Evolutionary conservation across 768 basidiomycete species (phyloP).

Genomic region (Psilocybe tampanensis): DNA sequence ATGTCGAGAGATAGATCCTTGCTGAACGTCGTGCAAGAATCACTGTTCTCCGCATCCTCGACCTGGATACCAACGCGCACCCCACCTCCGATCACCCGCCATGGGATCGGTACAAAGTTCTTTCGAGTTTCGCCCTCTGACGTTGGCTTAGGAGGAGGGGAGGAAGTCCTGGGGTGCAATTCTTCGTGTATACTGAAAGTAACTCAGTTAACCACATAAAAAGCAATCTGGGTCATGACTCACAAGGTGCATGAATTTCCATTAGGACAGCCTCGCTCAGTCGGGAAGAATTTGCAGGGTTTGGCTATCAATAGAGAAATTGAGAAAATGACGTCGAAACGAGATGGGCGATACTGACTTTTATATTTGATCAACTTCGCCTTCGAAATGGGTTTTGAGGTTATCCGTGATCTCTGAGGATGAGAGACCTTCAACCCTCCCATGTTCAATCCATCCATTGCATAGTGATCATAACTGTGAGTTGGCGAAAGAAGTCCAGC

Average conservation of each 20-base stretch:
- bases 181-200: conserved; percentile 48
- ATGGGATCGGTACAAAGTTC: conserved; percentile 65
- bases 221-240: conserved; percentile 24
- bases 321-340: background rate
- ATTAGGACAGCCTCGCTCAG: conserved; percentile 49
- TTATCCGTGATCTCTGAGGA: conserved; percentile 16
- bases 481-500: conserved; percentile 14
- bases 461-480: conserved; percentile 20
- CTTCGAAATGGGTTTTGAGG: conserved; percentile 28
- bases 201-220: conserved; percentile 1
- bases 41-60: conserved; percentile 15
- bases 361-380: conserved; percentile 42
- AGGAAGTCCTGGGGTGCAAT: conserved; percentile 16
- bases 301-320: conserved; percentile 44
- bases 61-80: conserved; percentile 58
- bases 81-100: conserved; percentile 80
- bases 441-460: conserved; percentile 5
- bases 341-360: conserved; percentile 32
- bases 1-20: background rate
- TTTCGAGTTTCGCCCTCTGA: conserved; percentile 26
- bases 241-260: conserved; percentile 64
- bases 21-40: conserved; percentile 1
- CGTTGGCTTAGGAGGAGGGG: conserved; percentile 8
- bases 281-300: conserved; percentile 57
- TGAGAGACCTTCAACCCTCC: conserved; percentile 3